Percentiles rank a stretch among this genome's conserved stretches.
Conservation (phyloP, 805 yeast species). For the Candida oleophila region DNA sequence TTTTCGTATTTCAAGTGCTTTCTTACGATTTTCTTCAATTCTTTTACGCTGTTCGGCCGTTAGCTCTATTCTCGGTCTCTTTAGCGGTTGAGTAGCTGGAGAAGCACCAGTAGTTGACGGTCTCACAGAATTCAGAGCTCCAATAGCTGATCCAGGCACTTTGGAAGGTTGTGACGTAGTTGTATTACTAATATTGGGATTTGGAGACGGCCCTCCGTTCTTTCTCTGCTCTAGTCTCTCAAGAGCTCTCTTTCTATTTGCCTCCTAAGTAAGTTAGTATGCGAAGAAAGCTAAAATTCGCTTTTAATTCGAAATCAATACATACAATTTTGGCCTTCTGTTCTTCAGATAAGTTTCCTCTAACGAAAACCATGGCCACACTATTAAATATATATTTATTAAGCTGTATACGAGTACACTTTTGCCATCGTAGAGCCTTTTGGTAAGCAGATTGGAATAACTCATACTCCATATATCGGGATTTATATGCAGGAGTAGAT, state of each 20-base stretch:
- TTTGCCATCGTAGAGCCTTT: not conserved
- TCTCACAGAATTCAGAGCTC: not conserved
- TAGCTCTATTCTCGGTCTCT: constrained; percentile 27
- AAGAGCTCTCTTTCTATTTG: constrained; percentile 60
- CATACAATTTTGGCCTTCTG: constrained; percentile 37
- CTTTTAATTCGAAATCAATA: constrained; percentile 7
- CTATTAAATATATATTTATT: not conserved
- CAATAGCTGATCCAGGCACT: constrained; percentile 4
- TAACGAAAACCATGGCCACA: constrained; percentile 19
- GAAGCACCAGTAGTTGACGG: not conserved
- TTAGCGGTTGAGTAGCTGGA: constrained; percentile 7
- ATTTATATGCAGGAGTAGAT: not conserved
- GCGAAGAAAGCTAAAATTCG: not conserved
- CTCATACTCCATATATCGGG: not conserved
- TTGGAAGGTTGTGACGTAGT: not conserved
- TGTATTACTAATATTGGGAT: not conserved
- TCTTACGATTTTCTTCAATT: constrained; percentile 53
- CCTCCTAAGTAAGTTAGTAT: constrained; percentile 43
- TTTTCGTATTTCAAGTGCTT: constrained; percentile 48
- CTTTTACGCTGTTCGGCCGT: constrained; percentile 50
- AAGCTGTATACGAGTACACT: no score
- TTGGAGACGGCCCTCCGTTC: constrained; percentile 7
- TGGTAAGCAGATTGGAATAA: not conserved
- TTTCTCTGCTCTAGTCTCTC: constrained; percentile 54
- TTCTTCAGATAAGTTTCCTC: constrained; percentile 30